Evolutionary conservation across 352 stramenopile genomes (phyloP), one percentile per base, ranked within the genome.

Genomic region (Pythium biforme): DNA sequence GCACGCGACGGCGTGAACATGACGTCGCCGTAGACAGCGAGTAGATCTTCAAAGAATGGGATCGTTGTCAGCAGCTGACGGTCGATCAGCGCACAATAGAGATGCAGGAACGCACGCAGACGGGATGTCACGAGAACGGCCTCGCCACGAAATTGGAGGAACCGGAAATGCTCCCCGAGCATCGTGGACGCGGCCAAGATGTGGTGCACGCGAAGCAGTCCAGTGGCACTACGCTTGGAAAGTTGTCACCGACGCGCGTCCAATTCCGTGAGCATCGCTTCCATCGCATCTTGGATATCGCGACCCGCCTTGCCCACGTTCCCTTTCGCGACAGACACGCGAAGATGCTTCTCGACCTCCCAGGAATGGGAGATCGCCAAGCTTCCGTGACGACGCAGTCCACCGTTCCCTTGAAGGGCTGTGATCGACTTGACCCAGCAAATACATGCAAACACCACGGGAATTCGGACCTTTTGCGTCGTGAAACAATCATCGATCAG

Each of bases 1-100:
- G 58, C 59, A 3, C 61, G 60, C 8, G 72, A 76, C 1, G 70
- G 68, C 12, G 73, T 75, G 39, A 81, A 78, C 12, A 76, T 70
- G 27, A 57, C 63, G 22, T 57, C 1, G 2, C 64, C 70, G 22
- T 75, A 77, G 6, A 69, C 39, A 0, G 49, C 49, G 37, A 81
- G 34, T 17, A 76, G 14, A 0, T 68, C 61, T 3, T 81, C 70
- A 20, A 81, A 66, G 46, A 80, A 68, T 4, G 66, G 60, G n/a
- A 72, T 70, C 9, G 17, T 17, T 0, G 51, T 9, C 3, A 76
- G 29, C 1, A 70, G 45, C 0, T 55, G 39, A 33, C 58, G 27
- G 19, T 73, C 43, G n/a, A 64, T 19, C 0, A 77, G 49, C 2
- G 63, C 72, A 39, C 58, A 54, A 52, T 72, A 79, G 11, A 76